A percentile compares a stretch with the other conserved stretches of the same genome.
phyloP scores from a whole-genome alignment of 2,329 filamentous ascomycete species.

The Pseudofabraea citricarpa region DNA sequence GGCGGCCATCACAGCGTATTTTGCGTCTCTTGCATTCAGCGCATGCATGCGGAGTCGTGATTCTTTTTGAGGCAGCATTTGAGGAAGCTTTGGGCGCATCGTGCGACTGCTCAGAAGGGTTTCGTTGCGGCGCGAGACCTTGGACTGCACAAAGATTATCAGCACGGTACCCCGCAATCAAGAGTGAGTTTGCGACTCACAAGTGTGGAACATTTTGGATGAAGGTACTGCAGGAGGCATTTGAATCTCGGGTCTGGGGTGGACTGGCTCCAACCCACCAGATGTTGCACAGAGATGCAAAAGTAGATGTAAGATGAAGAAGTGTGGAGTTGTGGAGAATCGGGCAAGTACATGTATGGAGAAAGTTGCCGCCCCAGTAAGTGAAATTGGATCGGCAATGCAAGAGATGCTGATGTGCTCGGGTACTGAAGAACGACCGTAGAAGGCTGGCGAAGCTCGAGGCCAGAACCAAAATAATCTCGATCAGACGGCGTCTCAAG shows the following conservation, averaged over 20 bases:
- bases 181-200: constrained; percentile 13
- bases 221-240: constrained; percentile 24
- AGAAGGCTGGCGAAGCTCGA: too few species aligned
- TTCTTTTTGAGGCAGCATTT: constrained; percentile 40
- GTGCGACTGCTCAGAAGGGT: constrained; percentile 19
- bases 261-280: too few species aligned
- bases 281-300: too few species aligned
- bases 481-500: too few species aligned
- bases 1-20: constrained; percentile 77
- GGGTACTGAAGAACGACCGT: too few species aligned
- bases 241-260: constrained; percentile 12
- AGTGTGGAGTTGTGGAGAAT: constrained; percentile 21
- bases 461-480: too few species aligned
- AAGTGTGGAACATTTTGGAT: constrained; percentile 28
- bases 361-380: too few species aligned
- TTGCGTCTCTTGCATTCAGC: constrained; percentile 76
- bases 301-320: neutral
- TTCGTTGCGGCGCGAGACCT: constrained; percentile 24
- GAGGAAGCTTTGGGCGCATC: constrained; percentile 24
- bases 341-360: too few species aligned
- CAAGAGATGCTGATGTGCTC: too few species aligned
- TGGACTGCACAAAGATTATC: constrained; percentile 20
- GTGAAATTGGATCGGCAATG: too few species aligned
- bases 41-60: constrained; percentile 60
- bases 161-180: neutral